phyloP scores from a whole-genome alignment of 2,329 filamentous ascomycete genomes.

The Pyricularia pennisetigena region DNA sequence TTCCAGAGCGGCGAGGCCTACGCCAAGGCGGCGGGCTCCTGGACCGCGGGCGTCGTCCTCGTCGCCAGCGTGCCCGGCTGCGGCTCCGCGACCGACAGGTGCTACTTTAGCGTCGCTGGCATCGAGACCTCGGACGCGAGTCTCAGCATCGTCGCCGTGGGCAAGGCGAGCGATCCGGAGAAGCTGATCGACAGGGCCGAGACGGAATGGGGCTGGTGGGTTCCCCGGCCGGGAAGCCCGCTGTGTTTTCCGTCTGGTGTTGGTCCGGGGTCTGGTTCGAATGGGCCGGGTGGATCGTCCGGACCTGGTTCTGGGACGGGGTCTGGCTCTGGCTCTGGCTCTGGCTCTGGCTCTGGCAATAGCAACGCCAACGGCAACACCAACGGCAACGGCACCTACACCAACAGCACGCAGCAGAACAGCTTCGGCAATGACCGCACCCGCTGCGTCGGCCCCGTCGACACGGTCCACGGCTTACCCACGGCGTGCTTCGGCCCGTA shows the following conservation, averaged over 20 bases:
- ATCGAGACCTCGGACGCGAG: neutral
- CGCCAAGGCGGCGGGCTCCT: neutral
- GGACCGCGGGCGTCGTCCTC: neutral
- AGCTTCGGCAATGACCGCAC: constrained; percentile 2
- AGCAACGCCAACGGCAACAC: neutral
- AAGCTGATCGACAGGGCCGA: neutral
- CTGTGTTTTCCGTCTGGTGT: neutral
- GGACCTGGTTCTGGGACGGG: no score
- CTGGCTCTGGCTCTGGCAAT: no score
- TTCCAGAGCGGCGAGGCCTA: neutral
- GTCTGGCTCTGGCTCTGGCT: no score
- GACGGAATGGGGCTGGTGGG: neutral
- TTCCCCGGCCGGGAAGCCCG: neutral
- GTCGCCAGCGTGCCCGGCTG: constrained; percentile 9
- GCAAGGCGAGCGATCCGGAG: neutral
- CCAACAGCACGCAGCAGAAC: neutral
- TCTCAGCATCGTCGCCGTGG: neutral
- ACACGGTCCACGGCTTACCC: constrained; percentile 14
- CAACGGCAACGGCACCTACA: neutral
- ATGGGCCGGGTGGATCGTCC: no score
- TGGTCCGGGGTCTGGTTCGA: neutral
- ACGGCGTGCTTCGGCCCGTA: constrained; percentile 16
- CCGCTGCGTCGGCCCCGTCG: constrained; percentile 9
- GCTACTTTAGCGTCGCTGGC: neutral
- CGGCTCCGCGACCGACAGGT: constrained; percentile 4